Conservation (phyloP, 2,329 filamentous ascomycete genomes). For the Penicillium sp. region DNA sequence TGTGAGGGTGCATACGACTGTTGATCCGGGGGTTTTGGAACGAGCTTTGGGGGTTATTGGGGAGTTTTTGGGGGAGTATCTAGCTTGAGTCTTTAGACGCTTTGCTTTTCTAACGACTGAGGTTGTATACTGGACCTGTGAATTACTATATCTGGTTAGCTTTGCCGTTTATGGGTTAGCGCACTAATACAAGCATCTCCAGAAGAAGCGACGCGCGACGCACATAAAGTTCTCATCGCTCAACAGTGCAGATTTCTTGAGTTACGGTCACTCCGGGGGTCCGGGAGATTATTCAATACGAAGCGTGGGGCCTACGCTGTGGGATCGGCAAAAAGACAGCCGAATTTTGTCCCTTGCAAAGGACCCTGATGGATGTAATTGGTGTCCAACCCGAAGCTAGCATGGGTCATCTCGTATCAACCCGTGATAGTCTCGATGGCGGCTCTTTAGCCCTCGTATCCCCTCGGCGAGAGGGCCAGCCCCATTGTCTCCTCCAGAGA, state of each 20-base stretch:
- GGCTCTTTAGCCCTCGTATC: background rate
- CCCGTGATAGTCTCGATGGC: background rate
- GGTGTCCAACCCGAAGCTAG: background rate
- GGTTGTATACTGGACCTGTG: too few relatives aligned
- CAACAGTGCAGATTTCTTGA: too few relatives aligned
- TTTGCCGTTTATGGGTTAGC: too few relatives aligned
- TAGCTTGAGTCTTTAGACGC: slow-evolving; percentile 60
- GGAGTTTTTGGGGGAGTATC: slow-evolving; percentile 40
- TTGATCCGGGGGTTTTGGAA: background rate
- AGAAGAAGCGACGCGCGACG: too few relatives aligned
- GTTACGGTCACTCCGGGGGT: too few relatives aligned
- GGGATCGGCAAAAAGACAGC: background rate
- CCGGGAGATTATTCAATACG: background rate
- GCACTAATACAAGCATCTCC: too few relatives aligned
- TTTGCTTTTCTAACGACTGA: background rate
- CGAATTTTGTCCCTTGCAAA: too few relatives aligned
- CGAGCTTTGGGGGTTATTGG: background rate
- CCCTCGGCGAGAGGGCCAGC: background rate
- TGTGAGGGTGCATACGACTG: slow-evolving; percentile 12
- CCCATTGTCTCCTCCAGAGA: background rate
- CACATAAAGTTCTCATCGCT: too few relatives aligned
- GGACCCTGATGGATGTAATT: background rate
- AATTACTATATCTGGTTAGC: too few relatives aligned
- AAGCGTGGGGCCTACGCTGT: background rate
- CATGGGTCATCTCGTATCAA: background rate